Conservation (phyloP, 768 basidiomycete species). For the Lepiota brunneoincarnata region DNA sequence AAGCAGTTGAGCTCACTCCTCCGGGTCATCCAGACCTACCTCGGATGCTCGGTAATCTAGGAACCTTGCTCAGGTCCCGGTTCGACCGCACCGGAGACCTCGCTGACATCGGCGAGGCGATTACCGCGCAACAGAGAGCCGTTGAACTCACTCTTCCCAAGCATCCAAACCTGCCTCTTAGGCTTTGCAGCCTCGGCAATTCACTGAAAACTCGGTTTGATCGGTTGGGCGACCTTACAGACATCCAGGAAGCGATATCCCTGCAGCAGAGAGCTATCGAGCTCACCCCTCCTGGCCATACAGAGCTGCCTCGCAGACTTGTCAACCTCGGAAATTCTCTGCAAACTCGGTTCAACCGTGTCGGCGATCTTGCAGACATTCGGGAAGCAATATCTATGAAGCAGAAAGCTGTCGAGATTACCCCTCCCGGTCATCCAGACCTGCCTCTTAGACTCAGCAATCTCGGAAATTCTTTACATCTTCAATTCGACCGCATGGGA, state of each 20-base stretch:
- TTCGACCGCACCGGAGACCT: background rate
- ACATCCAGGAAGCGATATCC: background rate
- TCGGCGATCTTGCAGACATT: constrained; percentile 1
- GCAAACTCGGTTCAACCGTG: constrained; percentile 14
- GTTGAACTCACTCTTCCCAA: background rate
- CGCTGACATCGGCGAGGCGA: background rate
- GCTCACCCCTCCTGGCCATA: background rate
- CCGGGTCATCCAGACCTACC: background rate
- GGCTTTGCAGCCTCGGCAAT: background rate
- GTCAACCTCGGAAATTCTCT: constrained; percentile 10
- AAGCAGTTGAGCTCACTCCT: background rate
- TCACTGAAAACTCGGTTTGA: background rate
- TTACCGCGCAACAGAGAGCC: background rate
- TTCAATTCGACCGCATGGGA: background rate
- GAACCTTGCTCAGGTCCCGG: background rate
- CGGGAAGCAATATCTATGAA: background rate
- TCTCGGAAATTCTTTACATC: constrained; percentile 17
- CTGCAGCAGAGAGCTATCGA: background rate
- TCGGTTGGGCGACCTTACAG: background rate
- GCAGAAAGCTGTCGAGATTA: background rate
- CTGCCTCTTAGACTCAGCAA: constrained; percentile 5
- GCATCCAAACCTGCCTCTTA: background rate
- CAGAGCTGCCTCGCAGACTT: background rate
- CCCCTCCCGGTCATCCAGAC: background rate
- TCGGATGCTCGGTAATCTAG: background rate